Conservation (phyloP, 1,284 basidiomycete species). For the Peniophora sp. region DNA sequence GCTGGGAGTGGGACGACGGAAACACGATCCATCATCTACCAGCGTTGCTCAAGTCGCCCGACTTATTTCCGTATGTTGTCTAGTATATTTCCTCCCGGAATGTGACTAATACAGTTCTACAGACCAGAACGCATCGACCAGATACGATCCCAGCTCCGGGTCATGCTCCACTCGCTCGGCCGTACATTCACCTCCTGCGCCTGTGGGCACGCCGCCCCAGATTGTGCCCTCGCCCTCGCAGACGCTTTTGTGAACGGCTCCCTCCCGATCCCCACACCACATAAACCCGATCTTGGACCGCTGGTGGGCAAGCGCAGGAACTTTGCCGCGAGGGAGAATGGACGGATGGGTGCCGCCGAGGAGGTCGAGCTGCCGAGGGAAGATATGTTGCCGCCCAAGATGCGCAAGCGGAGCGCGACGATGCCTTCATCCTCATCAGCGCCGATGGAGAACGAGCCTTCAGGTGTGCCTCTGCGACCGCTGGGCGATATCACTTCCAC, state of each 20-base stretch:
- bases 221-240: slow-evolving; percentile 65
- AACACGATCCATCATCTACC: slow-evolving; percentile 82
- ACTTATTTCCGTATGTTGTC: slow-evolving; percentile 46
- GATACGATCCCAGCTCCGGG: slow-evolving; percentile 57
- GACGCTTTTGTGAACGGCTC: slow-evolving; percentile 51
- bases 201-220: slow-evolving; percentile 51
- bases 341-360: slow-evolving; percentile 59
- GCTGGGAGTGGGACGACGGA: slow-evolving; percentile 96
- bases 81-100: slow-evolving; percentile 13
- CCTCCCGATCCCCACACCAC: slow-evolving; percentile 16
- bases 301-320: slow-evolving; percentile 62
- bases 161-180: slow-evolving; percentile 65
- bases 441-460: slow-evolving; percentile 19
- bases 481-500: neutral
- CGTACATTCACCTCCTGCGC: slow-evolving; percentile 76
- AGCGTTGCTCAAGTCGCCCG: slow-evolving; percentile 52
- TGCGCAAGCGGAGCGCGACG: slow-evolving; percentile 44
- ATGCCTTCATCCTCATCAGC: slow-evolving; percentile 2
- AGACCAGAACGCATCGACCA: slow-evolving; percentile 46
- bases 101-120: slow-evolving; percentile 15
- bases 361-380: slow-evolving; percentile 18
- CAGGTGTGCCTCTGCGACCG: slow-evolving; percentile 7
- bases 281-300: slow-evolving; percentile 51
- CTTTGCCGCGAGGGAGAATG: slow-evolving; percentile 52
- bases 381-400: slow-evolving; percentile 50